phyloP scores from a whole-genome alignment of 2,329 filamentous ascomycete species.

The Annulohypoxylon truncatum region DNA sequence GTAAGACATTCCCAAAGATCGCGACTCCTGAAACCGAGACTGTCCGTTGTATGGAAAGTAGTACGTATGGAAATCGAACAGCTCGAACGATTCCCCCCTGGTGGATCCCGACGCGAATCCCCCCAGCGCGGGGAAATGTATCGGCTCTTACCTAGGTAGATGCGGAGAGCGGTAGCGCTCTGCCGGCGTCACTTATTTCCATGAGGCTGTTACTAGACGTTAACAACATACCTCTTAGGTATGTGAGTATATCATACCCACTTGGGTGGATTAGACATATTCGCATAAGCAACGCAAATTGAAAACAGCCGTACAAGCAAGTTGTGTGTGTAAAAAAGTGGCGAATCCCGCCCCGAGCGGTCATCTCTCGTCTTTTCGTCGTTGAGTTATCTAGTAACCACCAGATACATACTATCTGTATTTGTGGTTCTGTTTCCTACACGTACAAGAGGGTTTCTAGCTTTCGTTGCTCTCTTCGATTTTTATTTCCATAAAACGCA shows the following conservation, averaged over 20 bases:
- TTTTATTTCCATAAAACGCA: not conserved
- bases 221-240: not conserved
- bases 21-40: conserved; percentile 5
- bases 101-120: conserved; percentile 29
- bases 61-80: conserved; percentile 26
- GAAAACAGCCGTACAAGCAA: not conserved
- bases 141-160: conserved; percentile 33
- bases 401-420: not conserved
- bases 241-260: not conserved
- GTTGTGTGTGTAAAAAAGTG: conserved; percentile 24
- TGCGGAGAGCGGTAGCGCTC: conserved; percentile 1
- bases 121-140: conserved; percentile 38
- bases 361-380: conserved; percentile 35
- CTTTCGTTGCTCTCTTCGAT: conserved; percentile 13
- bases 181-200: conserved; percentile 27
- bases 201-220: not conserved
- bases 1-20: not conserved
- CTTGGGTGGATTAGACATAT: not conserved
- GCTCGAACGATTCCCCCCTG: conserved; percentile 11
- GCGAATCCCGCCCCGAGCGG: conserved; percentile 30
- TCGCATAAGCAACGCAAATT: not conserved
- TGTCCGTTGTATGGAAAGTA: too few species aligned
- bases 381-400: conserved; percentile 31
- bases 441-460: conserved; percentile 28
- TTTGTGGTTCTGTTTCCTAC: conserved; percentile 5